Percentiles rank a stretch among this genome's conserved stretches.
Conservation (phyloP, 2,329 filamentous ascomycete species). For the Colletotrichum magnum region DNA sequence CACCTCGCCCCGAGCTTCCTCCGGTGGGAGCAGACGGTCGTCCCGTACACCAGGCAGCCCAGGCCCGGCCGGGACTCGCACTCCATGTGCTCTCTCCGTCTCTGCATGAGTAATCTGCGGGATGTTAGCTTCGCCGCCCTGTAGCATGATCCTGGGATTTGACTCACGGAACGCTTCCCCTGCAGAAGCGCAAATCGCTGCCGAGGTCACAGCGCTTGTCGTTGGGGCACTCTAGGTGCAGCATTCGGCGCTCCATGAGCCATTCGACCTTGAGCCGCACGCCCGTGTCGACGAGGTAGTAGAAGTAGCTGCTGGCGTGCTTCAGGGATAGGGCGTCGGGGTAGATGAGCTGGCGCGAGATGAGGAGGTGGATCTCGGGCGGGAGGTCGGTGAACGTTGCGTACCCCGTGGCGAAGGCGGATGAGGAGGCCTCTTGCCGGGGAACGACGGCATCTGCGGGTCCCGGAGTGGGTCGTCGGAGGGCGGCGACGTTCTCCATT, state of each 20-base stretch:
- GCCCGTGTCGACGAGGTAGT: conserved; percentile 75
- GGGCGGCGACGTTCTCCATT: not conserved
- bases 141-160: not conserved
- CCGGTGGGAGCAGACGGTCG: conserved; percentile 61
- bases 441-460: not conserved
- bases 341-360: conserved; percentile 73
- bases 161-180: conserved; percentile 70
- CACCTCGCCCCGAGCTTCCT: conserved; percentile 59
- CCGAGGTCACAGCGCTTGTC: conserved; percentile 69
- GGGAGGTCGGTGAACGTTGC: conserved; percentile 67
- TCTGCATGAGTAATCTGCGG: conserved; percentile 69
- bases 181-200: conserved; percentile 72
- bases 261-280: conserved; percentile 77
- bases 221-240: conserved; percentile 77
- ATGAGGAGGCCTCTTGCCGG: conserved; percentile 7
- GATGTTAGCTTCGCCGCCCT: not conserved
- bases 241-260: conserved; percentile 74
- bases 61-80: conserved; percentile 71
- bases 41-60: conserved; percentile 69
- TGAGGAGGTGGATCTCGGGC: conserved; percentile 76
- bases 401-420: not conserved
- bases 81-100: conserved; percentile 71
- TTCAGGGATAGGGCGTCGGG: conserved; percentile 81
- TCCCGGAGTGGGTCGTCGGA: conserved; percentile 23
- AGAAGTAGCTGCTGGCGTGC: conserved; percentile 75